Conservation (phyloP, 495 filamentous ascomycete genomes). For the Aspergillus hancockii region DNA sequence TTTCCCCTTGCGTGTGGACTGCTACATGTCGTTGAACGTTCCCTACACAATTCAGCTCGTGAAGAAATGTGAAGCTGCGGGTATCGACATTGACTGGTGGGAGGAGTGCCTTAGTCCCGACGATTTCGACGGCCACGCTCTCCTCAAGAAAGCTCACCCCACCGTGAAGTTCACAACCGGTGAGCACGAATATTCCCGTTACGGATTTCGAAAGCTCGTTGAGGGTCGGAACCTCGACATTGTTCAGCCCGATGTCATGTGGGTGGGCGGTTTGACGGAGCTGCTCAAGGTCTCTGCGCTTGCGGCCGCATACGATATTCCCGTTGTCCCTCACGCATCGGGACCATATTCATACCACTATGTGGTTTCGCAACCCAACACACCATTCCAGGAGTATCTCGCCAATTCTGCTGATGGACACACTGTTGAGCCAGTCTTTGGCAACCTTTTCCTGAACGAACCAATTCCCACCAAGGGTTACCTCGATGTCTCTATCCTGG, state of each 20-base stretch:
- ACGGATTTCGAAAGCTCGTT: conserved; percentile 90
- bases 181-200: conserved; percentile 91
- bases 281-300: conserved; percentile 84
- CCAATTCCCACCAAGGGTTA: conserved; percentile 82
- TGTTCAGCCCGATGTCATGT: conserved; percentile 95
- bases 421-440: conserved; percentile 86
- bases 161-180: conserved; percentile 93
- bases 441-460: conserved; percentile 86
- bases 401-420: conserved; percentile 90
- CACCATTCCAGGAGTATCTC: conserved; percentile 92
- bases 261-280: conserved; percentile 90
- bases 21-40: conserved; percentile 94
- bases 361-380: conserved; percentile 85
- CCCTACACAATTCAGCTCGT: conserved; percentile 89
- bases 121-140: conserved; percentile 84
- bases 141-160: conserved; percentile 86
- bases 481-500: conserved; percentile 72
- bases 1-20: conserved; percentile 92
- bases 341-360: conserved; percentile 95
- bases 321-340: conserved; percentile 90
- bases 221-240: conserved; percentile 91
- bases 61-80: conserved; percentile 71
- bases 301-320: conserved; percentile 89
- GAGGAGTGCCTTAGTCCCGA: conserved; percentile 89
- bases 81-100: conserved; percentile 94